Evolutionary conservation across 1,139 yeast species (phyloP), one percentile per base, ranked within the genome.

Genomic region (Hemisphaericaspora lyxosophila): DNA sequence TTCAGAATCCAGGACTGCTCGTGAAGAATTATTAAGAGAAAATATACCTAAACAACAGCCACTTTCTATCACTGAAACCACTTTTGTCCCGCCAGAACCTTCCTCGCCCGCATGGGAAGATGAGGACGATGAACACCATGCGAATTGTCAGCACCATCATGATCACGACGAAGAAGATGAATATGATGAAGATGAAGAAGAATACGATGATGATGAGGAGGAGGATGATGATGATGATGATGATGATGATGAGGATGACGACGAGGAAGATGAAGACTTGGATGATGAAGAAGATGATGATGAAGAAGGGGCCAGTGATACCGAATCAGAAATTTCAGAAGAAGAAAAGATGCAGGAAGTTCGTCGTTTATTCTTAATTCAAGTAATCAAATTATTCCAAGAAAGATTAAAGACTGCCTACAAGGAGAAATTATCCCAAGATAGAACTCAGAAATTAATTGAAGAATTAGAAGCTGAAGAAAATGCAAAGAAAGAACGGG

Each of bases 391-490:
- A 41, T 67, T 86, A 50, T 75, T 87, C 51, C 89, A 85, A 52
- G 81, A 78, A 49, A 72, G 88, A 39, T 78, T 88, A 29, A 72
- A 84, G 55, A 75, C 70, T 41, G 88, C 89, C 18, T 85, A 82
- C 57, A 82, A 83, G 44, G 89, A 82, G 48, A 80, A 80, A 45
- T 73, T 84, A 13, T 83, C 94, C 2, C 81, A 80, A 45, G 94
- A 85, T 51, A 74, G 88, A 39, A 84, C 86, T 37, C 79, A 75
- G 51, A 79, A 72, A 57, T 75, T 85, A 45, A 76, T 86, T 45
- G 88, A 80, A 52, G 96, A 87, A 55, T 73, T 87, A 34, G 95
- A 85, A 43, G 87, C 83, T 14, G 95, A 85, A 58, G 85, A 80
- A 48, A 71, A 73, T 35, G 78, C 81, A 20, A 76, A 80, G 54